These are phyloP conservation scores for Madurella mycetomatis DNA, from an alignment of 2,329 filamentous ascomycete species.

Conservation along the genomic window DNA sequence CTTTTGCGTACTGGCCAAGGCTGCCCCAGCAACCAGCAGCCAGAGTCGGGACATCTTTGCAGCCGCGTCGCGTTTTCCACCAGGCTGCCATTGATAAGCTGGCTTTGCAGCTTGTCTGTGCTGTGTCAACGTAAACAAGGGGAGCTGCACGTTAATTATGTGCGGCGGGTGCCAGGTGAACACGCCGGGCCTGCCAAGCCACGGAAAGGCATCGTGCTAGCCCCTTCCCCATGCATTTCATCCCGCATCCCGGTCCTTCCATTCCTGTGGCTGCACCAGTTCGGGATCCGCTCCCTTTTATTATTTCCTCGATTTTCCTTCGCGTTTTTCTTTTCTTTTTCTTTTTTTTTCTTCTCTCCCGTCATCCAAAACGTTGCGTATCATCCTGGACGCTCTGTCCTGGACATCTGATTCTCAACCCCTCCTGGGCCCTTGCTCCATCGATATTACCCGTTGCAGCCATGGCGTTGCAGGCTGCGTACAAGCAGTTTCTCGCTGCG, in stretches of 20 bases:
- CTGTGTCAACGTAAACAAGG: too few relatives aligned
- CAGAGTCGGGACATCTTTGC: too few relatives aligned
- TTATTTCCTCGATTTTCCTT: neutral
- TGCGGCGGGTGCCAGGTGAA: slow-evolving; percentile 6
- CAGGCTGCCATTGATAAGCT: too few relatives aligned
- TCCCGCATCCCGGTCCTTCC: slow-evolving; percentile 15
- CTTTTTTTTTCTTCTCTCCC: neutral
- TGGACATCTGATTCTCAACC: neutral
- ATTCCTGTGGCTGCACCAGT: neutral
- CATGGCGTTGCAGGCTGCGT: slow-evolving; percentile 52
- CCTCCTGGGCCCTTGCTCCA: neutral
- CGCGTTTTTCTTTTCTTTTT: slow-evolving; percentile 9
- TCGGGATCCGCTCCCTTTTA: slow-evolving; percentile 9
- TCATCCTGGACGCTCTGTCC: neutral
- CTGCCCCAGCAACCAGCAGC: too few relatives aligned
- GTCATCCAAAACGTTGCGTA: neutral
- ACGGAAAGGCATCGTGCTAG: slow-evolving; percentile 9
- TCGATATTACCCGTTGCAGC: neutral
- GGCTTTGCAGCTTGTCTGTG: too few relatives aligned
- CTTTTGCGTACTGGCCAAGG: too few relatives aligned
- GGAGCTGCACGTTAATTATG: neutral
- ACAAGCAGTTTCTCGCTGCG: slow-evolving; percentile 68
- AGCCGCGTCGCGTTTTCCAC: too few relatives aligned
- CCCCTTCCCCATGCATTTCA: slow-evolving; percentile 22
- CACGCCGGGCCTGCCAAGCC: slow-evolving; percentile 15